Evolutionary conservation across 306 rosid genomes (phyloP), one percentile per base, ranked within the genome.

Genomic region (Delonix regia): DNA sequence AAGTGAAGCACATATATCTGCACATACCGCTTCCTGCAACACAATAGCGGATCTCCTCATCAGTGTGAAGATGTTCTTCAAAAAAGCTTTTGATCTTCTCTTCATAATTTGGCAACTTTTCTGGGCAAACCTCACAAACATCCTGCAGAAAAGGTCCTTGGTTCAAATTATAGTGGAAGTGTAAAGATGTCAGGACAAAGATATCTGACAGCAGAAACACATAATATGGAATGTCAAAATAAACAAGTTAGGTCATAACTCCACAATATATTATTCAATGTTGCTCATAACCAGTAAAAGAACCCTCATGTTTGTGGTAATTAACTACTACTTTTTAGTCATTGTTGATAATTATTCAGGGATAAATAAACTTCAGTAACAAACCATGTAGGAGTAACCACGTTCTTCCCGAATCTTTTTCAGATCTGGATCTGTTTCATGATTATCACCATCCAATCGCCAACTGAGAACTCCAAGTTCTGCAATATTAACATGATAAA

Each of bases 381-480:
- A 39, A 70, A 93, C 99, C 98, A 72, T 77, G 90, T 93, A 96
- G 83, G 81, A 78, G 90, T 93, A 96, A 78, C 97, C 98, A 60
- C 97, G 99, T 3, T 90, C 96, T 63, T 84, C 91, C 12, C 99
- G 92, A 44, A 96, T 96, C 38, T 56, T 56, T 60, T 34, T 39
- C 69, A 45, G 49, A 4, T 45, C 18, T 5, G 49, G 49, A 80
- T 69, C 47, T 5, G 94, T 87, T 71, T 96, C 97, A 65, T 81
- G 69, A 81, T 86, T 90, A 84, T 96, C 96, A 36, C 96, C 98
- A 76, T 93, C 93, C 57, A 96, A 76, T 61, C 77, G 84, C 99
- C 99, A 96, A 84, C 99, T 93, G 63, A 96, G 93, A n/a, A 96
- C 97, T 84, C 99, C 98, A 82, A 96, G 98, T 81, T 91, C 99